These are phyloP conservation scores for Plasmodium gonderi DNA, from an alignment of 169 alveolate genomes.

Conservation along the genomic window DNA sequence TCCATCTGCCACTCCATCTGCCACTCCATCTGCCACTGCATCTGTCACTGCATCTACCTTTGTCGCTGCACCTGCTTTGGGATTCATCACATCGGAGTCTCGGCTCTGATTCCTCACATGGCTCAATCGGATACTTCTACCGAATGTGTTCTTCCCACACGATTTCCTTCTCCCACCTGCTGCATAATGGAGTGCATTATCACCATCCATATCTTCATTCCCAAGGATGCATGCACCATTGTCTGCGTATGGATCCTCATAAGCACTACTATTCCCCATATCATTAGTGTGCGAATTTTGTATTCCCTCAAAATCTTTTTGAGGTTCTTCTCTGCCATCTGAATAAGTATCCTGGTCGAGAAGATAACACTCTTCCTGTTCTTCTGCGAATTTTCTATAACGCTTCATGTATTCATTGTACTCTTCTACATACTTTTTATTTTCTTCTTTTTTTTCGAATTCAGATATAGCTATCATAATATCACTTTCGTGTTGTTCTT, in stretches of 20 bases:
- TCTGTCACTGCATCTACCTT: background rate
- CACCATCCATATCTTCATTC: background rate
- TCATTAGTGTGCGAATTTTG: background rate
- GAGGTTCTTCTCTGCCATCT: background rate
- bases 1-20: background rate
- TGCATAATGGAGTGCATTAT: too few species aligned
- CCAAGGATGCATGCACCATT: background rate
- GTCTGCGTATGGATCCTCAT: background rate
- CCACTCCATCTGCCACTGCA: too few species aligned
- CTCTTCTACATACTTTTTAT: conserved; percentile 5
- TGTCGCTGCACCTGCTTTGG: background rate
- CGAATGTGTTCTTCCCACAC: background rate
- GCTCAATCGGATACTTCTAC: background rate
- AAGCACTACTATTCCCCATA: background rate
- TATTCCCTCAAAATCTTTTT: background rate
- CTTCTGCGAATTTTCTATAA: conserved; percentile 9
- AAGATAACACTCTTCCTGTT: background rate
- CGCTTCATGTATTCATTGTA: background rate
- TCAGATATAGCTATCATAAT: background rate
- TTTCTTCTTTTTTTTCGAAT: conserved; percentile 22
- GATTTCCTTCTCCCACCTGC: background rate
- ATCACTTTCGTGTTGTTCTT: background rate
- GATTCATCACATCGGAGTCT: too few species aligned
- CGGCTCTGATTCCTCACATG: background rate
- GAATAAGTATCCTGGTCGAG: background rate